Conservation (phyloP, 257 asterid genomes). For the Gentiana macrophylla region DNA sequence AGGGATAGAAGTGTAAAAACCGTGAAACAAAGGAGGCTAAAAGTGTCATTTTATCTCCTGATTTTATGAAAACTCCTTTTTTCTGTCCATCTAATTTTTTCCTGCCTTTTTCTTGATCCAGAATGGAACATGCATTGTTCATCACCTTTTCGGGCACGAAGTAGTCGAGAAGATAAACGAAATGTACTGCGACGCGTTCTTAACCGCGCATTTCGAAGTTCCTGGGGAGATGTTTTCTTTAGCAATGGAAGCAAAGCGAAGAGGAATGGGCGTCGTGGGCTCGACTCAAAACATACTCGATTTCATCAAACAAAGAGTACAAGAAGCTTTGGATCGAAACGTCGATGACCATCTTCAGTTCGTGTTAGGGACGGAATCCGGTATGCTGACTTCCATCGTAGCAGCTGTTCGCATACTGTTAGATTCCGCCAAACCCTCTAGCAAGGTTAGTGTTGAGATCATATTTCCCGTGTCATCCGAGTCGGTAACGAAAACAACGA, state of each 20-base stretch:
- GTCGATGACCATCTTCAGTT: conserved; percentile 91
- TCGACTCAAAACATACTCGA: conserved; percentile 86
- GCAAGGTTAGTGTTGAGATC: conserved; percentile 74
- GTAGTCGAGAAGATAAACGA: conserved; percentile 75
- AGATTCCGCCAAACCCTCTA: conserved; percentile 31
- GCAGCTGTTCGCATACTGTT: conserved; percentile 56
- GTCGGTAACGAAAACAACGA: conserved; percentile 52
- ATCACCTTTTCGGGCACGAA: conserved; percentile 91
- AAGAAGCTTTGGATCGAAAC: conserved; percentile 68
- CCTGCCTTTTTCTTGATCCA: conserved; percentile 14
- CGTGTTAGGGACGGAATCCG: conserved; percentile 91
- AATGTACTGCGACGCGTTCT: conserved; percentile 83
- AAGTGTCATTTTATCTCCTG: background rate
- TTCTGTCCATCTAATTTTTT: background rate
- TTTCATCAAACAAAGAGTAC: conserved; percentile 63
- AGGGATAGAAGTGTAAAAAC: too few species aligned
- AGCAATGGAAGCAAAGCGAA: conserved; percentile 86
- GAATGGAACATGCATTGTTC: conserved; percentile 97
- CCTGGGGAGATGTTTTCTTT: conserved; percentile 96
- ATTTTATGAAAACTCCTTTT: background rate
- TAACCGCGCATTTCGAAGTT: conserved; percentile 96
- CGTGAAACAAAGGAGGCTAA: too few species aligned
- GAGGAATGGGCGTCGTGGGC: conserved; percentile 98
- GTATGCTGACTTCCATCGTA: conserved; percentile 93
- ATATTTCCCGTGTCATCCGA: conserved; percentile 93